Evolutionary conservation across 1,139 yeast genomes (phyloP).

Genomic region (Saccharomyces hybrid): DNA sequence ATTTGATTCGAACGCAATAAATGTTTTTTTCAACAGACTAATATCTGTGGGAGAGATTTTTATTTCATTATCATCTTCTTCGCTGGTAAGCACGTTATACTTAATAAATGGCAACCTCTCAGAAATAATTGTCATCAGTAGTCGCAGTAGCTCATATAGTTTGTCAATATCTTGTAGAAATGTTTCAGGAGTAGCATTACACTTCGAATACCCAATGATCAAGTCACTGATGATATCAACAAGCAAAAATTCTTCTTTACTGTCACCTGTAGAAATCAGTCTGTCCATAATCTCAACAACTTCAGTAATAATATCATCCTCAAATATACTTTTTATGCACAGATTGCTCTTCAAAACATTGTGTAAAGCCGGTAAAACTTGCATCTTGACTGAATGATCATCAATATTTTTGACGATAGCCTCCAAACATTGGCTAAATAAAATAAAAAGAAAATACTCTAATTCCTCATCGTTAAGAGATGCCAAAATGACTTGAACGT

Average conservation of each 20-base stretch:
- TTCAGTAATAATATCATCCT: conserved; percentile 68
- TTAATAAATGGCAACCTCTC: conserved; percentile 54
- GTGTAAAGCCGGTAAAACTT: conserved; percentile 47
- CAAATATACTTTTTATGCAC: conserved; percentile 54
- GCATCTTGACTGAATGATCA: conserved; percentile 27
- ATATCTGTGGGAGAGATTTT: conserved; percentile 33
- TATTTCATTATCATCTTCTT: conserved; percentile 18
- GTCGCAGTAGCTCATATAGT: conserved; percentile 69
- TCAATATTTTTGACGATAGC: conserved; percentile 43
- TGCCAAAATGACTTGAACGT: conserved; percentile 39
- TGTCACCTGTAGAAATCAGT: conserved; percentile 52
- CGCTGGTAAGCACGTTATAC: conserved; percentile 34
- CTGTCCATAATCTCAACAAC: conserved; percentile 71
- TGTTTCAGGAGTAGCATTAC: conserved; percentile 30
- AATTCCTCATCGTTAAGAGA: conserved; percentile 45
- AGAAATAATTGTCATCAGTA: conserved; percentile 61
- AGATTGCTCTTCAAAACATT: conserved; percentile 52
- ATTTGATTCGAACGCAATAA: conserved; percentile 56
- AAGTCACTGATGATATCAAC: conserved; percentile 51
- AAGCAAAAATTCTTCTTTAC: conserved; percentile 46
- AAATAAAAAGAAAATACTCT: conserved; percentile 67
- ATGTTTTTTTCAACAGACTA: conserved; percentile 43
- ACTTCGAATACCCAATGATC: conserved; percentile 30
- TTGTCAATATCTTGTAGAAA: conserved; percentile 59
- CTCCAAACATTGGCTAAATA: conserved; percentile 81